Base-by-base conservation (phyloP, 1,139 yeast species). In the Scheffersomyces stambukii region DNA sequence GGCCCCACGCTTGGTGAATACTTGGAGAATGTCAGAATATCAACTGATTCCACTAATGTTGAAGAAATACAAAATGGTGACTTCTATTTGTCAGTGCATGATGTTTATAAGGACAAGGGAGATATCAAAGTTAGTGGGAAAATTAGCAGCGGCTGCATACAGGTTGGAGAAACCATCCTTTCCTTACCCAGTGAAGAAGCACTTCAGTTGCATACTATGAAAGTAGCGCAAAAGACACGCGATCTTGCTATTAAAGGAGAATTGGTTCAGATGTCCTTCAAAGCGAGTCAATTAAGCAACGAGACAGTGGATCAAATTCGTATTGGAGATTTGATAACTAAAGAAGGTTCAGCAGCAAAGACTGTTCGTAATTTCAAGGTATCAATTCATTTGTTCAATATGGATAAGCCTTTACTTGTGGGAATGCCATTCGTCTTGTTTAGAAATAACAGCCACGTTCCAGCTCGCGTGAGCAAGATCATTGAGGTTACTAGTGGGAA, bases 341-440 rank as follows among this genome's bases (percentile, higher is more conserved):
- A 71, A 20, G 57, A 71, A 2, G 70, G 62, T 5, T 60, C 70
- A 1, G 47, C 57, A 1, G 64, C 83, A 6, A 60, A 59, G 13
- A 57, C 80, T 1, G 73, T 70, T 0, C 64, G 60, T 23, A 61
- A 55, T 25, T 77, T 89, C 42, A 62, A 57, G 16, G 72, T 81
- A 18, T 65, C 77, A 27, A 48, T 88, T 29, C 68, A 72, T 23
- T 65, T 88, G 21, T 91, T 89, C 53, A 80, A 83, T 36, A 59
- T 84, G 57, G 65, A 69, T 27, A 67, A 72, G 43, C 98, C 98
- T 1, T 55, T 91, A 29, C 61, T 91, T 23, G 77, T 81, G 5
- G 97, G 98, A 4, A 73, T 94, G 1, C 84, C 93, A 27, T 71
- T 91, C 42, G 76, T 89, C 23, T 54, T 88, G 30, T 89, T 89